These are phyloP conservation scores for Rhodotorula graminis DNA, from an alignment of 768 basidiomycete species.

Conservation along the genomic window DNA sequence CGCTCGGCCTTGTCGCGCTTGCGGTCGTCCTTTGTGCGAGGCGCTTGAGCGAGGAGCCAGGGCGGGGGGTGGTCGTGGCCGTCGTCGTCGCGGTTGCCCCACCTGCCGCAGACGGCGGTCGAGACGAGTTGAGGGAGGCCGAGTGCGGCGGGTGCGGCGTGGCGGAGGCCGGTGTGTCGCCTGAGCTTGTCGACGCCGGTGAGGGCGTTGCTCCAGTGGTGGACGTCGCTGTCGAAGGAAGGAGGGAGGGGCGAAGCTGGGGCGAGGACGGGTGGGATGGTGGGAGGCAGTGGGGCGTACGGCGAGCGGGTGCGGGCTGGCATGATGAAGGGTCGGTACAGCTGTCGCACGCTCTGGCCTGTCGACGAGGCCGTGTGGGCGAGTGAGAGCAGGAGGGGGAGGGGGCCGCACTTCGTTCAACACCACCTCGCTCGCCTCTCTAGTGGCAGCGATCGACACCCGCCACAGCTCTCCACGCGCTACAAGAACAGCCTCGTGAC, in stretches of 20 bases:
- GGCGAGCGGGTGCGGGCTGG: not conserved
- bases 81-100: not conserved
- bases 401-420: not conserved
- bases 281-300: not conserved
- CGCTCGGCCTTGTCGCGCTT: not conserved
- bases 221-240: not conserved
- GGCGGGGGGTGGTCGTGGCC: not conserved
- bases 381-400: not conserved
- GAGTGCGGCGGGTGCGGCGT: not conserved
- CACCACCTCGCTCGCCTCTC: no score
- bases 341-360: no score
- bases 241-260: not conserved
- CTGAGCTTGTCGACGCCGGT: not conserved
- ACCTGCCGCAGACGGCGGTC: conserved; percentile 1
- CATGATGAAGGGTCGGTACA: not conserved
- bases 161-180: not conserved
- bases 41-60: not conserved
- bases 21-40: no score
- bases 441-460: no score
- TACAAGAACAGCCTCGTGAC: no score
- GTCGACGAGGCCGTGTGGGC: no score
- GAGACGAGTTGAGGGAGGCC: not conserved
- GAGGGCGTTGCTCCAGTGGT: not conserved
- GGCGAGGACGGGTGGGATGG: conserved; percentile 11
- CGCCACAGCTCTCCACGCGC: no score